Conservation (phyloP, 1,284 basidiomycete genomes). For the Rhodotorula sp. region DNA sequence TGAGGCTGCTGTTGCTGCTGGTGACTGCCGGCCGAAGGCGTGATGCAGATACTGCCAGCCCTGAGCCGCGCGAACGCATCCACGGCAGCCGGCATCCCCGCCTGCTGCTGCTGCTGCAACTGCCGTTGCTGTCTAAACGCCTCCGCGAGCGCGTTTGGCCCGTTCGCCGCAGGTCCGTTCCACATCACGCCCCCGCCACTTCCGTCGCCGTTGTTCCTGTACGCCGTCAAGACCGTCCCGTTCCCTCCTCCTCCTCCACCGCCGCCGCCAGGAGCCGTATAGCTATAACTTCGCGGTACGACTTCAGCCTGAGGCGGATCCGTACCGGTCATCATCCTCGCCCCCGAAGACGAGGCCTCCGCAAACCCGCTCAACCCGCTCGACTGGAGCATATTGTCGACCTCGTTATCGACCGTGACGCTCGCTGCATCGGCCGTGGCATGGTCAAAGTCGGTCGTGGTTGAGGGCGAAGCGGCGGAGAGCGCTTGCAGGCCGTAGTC, state of each 20-base stretch:
- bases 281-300: conserved; percentile 10
- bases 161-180: no score
- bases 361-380: conserved; percentile 8
- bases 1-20: neutral
- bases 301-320: neutral
- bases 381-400: conserved; percentile 10
- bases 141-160: no score
- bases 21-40: conserved; percentile 5
- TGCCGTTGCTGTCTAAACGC: neutral
- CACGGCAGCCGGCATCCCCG: no score
- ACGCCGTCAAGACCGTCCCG: neutral
- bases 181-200: no score
- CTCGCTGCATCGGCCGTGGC: neutral
- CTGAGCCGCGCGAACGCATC: conserved; percentile 21
- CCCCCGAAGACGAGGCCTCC: neutral
- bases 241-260: no score
- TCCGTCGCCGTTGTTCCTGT: neutral
- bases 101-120: neutral
- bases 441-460: neutral
- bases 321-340: neutral
- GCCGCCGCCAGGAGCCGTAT: neutral
- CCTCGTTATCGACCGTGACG: neutral
- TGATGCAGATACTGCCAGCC: conserved; percentile 22
- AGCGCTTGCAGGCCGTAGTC: conserved; percentile 14
- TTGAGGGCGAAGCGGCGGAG: conserved; percentile 2